Conservation (phyloP, 2,329 filamentous ascomycete species). For the Alternaria sp. region DNA sequence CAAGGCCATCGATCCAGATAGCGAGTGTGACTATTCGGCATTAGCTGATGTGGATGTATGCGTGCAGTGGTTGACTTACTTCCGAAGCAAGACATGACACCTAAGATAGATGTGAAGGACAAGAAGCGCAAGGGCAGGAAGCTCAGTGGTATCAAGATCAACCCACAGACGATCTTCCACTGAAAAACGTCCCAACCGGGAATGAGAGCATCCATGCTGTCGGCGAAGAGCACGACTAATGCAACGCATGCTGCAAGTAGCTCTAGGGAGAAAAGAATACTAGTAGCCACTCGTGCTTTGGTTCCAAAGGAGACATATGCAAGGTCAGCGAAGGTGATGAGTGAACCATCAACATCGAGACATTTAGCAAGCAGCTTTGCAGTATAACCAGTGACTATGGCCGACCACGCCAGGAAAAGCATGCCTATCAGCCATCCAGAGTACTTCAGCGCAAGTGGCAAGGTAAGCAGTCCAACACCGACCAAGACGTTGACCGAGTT, state of each 20-base stretch:
- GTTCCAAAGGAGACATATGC: slow-evolving; percentile 91
- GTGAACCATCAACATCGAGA: slow-evolving; percentile 81
- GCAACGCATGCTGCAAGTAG: slow-evolving; percentile 89
- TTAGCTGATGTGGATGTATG: slow-evolving; percentile 34
- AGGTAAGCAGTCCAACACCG: slow-evolving; percentile 85
- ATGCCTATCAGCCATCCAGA: slow-evolving; percentile 89
- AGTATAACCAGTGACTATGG: slow-evolving; percentile 82
- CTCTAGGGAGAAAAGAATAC: slow-evolving; percentile 87
- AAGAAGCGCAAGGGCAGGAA: slow-evolving; percentile 85
- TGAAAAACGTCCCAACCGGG: slow-evolving; percentile 72
- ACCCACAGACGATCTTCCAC: slow-evolving; percentile 87
- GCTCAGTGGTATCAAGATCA: slow-evolving; percentile 81
- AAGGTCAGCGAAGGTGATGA: slow-evolving; percentile 94
- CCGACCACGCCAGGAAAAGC: slow-evolving; percentile 75
- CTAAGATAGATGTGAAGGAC: slow-evolving; percentile 90
- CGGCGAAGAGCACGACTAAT: slow-evolving; percentile 91
- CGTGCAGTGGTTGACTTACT: slow-evolving; percentile 68
- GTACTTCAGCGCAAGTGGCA: slow-evolving; percentile 88
- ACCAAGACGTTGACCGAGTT: slow-evolving; percentile 96
- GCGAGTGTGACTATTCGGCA: slow-evolving; percentile 75
- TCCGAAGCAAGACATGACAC: slow-evolving; percentile 88
- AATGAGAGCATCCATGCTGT: slow-evolving; percentile 82
- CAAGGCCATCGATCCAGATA: slow-evolving; percentile 83
- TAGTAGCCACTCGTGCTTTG: slow-evolving; percentile 81
- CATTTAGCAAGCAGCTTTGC: slow-evolving; percentile 86